phyloP scores from a whole-genome alignment of 495 filamentous ascomycete genomes.

The Tetracladium marchalianum region DNA sequence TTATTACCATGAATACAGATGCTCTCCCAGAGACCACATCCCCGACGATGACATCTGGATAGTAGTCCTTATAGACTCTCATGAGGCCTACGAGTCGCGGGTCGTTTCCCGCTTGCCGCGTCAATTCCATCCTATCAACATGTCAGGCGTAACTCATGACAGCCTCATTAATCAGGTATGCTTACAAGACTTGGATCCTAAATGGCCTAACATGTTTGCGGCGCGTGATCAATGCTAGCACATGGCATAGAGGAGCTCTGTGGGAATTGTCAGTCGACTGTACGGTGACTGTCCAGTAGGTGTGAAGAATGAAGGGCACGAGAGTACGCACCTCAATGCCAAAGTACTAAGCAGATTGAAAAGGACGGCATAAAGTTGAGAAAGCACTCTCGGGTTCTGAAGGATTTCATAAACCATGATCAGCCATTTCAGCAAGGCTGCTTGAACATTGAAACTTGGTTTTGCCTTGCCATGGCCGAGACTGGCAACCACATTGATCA shows the following conservation, averaged over 20 bases:
- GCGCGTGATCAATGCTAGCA: constrained; percentile 73
- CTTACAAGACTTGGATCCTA: constrained; percentile 72
- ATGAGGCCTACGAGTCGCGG: constrained; percentile 70
- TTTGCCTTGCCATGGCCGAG: constrained; percentile 75
- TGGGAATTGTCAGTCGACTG: not conserved
- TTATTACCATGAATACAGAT: constrained; percentile 42
- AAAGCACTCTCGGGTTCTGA: constrained; percentile 52
- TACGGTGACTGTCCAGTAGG: not conserved
- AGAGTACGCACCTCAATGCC: constrained; percentile 44
- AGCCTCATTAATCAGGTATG: constrained; percentile 6
- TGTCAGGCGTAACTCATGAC: not conserved
- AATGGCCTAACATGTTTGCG: constrained; percentile 84
- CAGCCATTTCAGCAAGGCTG: constrained; percentile 68
- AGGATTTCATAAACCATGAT: constrained; percentile 67
- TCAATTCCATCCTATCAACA: constrained; percentile 42
- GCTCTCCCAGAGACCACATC: constrained; percentile 44
- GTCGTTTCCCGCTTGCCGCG: constrained; percentile 57
- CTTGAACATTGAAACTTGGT: constrained; percentile 58
- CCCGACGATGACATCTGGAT: constrained; percentile 78
- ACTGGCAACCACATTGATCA: constrained; percentile 59
- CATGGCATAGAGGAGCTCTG: constrained; percentile 58
- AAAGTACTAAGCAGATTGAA: constrained; percentile 83
- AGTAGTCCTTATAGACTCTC: constrained; percentile 78
- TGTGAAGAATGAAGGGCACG: constrained; percentile 20
- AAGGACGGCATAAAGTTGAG: constrained; percentile 63